These are phyloP conservation scores for Penicillium bovifimosum DNA, from an alignment of 495 filamentous ascomycete species.

Conservation along the genomic window DNA sequence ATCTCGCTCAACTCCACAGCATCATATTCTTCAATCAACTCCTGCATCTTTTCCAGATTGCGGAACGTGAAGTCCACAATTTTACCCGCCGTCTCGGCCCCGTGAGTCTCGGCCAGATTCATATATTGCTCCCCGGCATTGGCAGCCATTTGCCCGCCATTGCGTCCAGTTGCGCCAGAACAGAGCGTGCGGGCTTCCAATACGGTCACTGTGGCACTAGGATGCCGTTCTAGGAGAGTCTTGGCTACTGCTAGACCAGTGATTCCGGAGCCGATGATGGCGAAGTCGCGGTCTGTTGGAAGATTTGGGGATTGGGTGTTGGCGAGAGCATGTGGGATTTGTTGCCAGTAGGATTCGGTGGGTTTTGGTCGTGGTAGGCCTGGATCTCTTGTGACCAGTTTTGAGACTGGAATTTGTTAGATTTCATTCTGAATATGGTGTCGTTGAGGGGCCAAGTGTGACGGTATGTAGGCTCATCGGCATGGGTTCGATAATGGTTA, in stretches of 20 bases:
- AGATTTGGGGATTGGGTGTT: constrained; percentile 44
- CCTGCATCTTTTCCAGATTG: constrained; percentile 27
- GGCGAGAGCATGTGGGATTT: constrained; percentile 52
- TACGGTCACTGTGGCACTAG: constrained; percentile 19
- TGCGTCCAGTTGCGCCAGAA: constrained; percentile 72
- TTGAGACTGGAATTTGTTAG: constrained; percentile 7
- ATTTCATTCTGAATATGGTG: not conserved
- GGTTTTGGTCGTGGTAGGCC: constrained; percentile 51
- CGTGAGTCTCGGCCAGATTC: constrained; percentile 19
- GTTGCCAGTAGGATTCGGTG: constrained; percentile 67
- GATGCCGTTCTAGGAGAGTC: constrained; percentile 42
- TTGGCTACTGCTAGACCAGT: constrained; percentile 58
- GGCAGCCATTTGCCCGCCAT: constrained; percentile 35
- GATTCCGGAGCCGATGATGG: constrained; percentile 69
- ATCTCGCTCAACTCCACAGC: constrained; percentile 22
- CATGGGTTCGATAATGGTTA: not conserved
- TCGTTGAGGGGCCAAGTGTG: not conserved
- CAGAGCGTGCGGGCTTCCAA: constrained; percentile 76
- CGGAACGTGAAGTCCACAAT: constrained; percentile 28
- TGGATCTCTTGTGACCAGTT: constrained; percentile 27
- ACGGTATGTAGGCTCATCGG: not conserved
- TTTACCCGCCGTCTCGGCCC: constrained; percentile 23
- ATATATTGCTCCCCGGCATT: constrained; percentile 31
- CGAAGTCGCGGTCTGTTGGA: constrained; percentile 45
- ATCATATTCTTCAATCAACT: constrained; percentile 21